phyloP scores from a whole-genome alignment of 257 asterid species.

The Solanum clarkiae region DNA sequence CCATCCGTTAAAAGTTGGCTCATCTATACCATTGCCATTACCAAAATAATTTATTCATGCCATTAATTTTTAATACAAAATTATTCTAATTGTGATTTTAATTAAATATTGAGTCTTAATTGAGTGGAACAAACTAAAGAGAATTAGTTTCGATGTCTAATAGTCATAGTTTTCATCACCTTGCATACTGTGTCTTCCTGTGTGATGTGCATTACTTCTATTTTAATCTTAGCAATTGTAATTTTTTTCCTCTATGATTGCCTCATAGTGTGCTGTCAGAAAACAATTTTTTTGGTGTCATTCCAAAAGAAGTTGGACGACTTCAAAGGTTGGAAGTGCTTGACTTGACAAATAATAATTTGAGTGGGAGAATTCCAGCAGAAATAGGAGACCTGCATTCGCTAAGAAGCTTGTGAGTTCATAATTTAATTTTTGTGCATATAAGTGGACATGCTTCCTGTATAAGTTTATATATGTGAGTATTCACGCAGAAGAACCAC shows the following conservation, averaged over 20 bases:
- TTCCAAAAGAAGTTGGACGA: slow-evolving; percentile 58
- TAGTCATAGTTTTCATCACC: background rate
- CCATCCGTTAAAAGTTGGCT: no score
- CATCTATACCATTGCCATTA: no score
- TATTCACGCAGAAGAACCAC: background rate
- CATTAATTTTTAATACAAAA: no score
- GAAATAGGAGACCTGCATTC: slow-evolving; percentile 56
- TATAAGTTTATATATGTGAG: background rate
- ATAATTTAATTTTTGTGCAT: background rate
- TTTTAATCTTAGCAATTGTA: background rate
- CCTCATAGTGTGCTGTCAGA: slow-evolving; percentile 33
- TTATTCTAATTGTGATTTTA: no score
- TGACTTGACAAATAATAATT: slow-evolving; percentile 64
- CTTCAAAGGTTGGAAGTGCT: slow-evolving; percentile 50
- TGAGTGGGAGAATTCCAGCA: slow-evolving; percentile 66
- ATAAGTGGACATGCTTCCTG: background rate
- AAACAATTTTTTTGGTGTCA: slow-evolving; percentile 56
- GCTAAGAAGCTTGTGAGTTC: slow-evolving; percentile 54
- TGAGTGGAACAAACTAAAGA: background rate
- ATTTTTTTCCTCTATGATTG: background rate
- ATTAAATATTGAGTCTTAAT: background rate
- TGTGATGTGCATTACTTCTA: background rate
- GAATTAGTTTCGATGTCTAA: background rate
- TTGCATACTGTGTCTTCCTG: background rate
- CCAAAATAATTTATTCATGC: no score